Percentiles rank a stretch among this genome's conserved stretches.
Evolutionary conservation across 495 filamentous ascomycete species (phyloP).

Genomic region (Annulohypoxylon nitens): DNA sequence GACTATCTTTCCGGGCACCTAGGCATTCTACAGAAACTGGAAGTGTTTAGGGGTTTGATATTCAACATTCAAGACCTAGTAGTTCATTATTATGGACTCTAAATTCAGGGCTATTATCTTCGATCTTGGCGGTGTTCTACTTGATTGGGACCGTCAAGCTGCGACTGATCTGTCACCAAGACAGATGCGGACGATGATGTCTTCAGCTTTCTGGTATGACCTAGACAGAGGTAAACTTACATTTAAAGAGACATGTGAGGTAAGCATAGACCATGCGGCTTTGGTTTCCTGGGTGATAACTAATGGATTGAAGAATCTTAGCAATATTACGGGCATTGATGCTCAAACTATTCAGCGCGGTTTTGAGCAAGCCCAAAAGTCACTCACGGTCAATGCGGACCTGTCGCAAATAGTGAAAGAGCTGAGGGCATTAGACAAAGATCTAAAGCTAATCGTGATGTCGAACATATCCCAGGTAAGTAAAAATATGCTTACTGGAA

Average conservation of each 20-base stretch:
- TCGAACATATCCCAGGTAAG: constrained; percentile 31
- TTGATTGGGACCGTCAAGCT: constrained; percentile 22
- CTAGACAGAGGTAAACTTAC: constrained; percentile 23
- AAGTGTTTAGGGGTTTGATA: too few species aligned
- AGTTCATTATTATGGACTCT: constrained; percentile 2
- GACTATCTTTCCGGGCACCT: too few species aligned
- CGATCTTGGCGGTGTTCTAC: constrained; percentile 31
- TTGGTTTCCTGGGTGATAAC: neutral
- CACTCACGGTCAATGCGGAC: constrained; percentile 2
- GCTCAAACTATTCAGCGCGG: neutral
- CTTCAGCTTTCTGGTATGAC: constrained; percentile 14
- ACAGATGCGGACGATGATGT: constrained; percentile 17
- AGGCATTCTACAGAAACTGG: too few species aligned
- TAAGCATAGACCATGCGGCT: neutral
- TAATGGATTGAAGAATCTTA: neutral
- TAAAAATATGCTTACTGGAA: neutral
- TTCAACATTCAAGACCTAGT: too few species aligned
- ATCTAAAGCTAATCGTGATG: constrained; percentile 29
- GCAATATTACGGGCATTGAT: neutral
- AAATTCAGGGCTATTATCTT: constrained; percentile 23
- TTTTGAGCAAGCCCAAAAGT: constrained; percentile 2
- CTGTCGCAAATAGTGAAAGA: constrained; percentile 8
- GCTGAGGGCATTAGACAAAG: constrained; percentile 1
- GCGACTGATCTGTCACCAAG: constrained; percentile 2
- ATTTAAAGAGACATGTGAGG: constrained; percentile 22